Base-by-base conservation (phyloP, 2,329 filamentous ascomycete genomes). In the Hortaea werneckii region DNA sequence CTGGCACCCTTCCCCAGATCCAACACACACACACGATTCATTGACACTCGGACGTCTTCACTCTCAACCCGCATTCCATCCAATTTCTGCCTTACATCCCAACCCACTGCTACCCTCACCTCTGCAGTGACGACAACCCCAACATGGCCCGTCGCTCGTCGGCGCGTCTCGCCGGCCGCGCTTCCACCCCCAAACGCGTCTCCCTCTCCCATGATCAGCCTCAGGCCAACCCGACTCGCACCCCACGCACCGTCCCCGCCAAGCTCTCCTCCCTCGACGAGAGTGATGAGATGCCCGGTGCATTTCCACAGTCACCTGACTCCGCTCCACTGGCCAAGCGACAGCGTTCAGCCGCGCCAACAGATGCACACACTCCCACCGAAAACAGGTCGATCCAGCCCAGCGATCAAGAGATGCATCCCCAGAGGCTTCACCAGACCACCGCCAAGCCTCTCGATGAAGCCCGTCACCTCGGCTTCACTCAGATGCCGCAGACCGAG, bases 371-470 rank as follows among this genome's bases (percentile, higher is more conserved):
- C 45, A 73, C 85, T 1, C 87, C 87, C 5, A 74, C 73, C 37
- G 78, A 78, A 35, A 76, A 75, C 10, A 79, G 80, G 4, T 75
- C 80, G 5, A 70, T 83, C 54, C 83, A 85, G 68, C 85, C 87
- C 26, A 72, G 83, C 41, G 75, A 76, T 52, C 79, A 82, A 49
- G 88, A 95, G 64, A 95, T 95, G 89, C 89, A 95, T 62, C 90
- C 90, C 6, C 85, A 85, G 69, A 85, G 85, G 61, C 78, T 80
- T 46, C 87, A 92, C 47, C 75, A 78, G 44, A 82, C 75, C 53
- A 89, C 85, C 20, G 83, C 80, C 50, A 85, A 84, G 44, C 73
- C 85, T 39, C 78, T 83, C 1, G 88, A 92, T 27, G 87, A 88
- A 8, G 87, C 84, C 5, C 73, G 92, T 38, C 79, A 84, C 58